These are phyloP conservation scores for Domatiomyces globalis DNA, from an alignment of 2,329 filamentous ascomycete species.

Conservation along the genomic window DNA sequence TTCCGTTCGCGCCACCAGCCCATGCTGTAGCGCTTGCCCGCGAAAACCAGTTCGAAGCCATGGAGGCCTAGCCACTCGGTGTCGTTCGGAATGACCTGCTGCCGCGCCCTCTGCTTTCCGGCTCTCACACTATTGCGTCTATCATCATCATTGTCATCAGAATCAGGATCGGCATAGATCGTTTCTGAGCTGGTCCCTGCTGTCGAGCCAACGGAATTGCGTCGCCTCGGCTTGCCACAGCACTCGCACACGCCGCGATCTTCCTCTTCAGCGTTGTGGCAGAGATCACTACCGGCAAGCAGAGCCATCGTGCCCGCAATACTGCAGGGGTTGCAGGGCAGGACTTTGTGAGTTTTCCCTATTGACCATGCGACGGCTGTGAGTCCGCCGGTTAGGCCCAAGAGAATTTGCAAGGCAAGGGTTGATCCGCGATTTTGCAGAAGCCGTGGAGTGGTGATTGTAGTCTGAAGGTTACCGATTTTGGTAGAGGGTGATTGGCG, in stretches of 20 bases:
- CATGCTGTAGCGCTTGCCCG: conserved; percentile 11
- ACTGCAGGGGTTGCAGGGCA: conserved; percentile 16
- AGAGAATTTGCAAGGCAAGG: conserved; percentile 14
- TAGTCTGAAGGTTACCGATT: conserved; percentile 5
- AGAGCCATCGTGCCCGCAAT: conserved; percentile 17
- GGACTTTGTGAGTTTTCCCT: conserved; percentile 14
- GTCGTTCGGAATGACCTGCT: conserved; percentile 10
- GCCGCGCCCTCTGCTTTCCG: no score
- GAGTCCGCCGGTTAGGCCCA: conserved; percentile 11
- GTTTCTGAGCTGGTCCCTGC: conserved; percentile 5
- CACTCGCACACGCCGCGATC: conserved; percentile 16
- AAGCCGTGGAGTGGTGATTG: conserved; percentile 12
- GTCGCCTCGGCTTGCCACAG: conserved; percentile 15
- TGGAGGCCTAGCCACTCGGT: conserved; percentile 9
- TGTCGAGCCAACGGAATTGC: conserved; percentile 10
- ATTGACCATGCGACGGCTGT: conserved; percentile 10
- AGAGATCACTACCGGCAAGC: conserved; percentile 17
- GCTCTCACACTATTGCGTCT: not conserved
- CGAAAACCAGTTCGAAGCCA: conserved; percentile 10
- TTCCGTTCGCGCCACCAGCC: conserved; percentile 17
- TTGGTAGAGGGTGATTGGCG: not conserved
- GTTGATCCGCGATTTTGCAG: conserved; percentile 15
- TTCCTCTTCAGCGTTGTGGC: conserved; percentile 6
- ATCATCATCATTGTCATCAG: conserved; percentile 1
- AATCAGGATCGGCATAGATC: conserved; percentile 7